Percentiles rank a stretch among this genome's conserved stretches.
phyloP scores from a whole-genome alignment of 2,329 filamentous ascomycete genomes.

The Pseudocercospora ulei region DNA sequence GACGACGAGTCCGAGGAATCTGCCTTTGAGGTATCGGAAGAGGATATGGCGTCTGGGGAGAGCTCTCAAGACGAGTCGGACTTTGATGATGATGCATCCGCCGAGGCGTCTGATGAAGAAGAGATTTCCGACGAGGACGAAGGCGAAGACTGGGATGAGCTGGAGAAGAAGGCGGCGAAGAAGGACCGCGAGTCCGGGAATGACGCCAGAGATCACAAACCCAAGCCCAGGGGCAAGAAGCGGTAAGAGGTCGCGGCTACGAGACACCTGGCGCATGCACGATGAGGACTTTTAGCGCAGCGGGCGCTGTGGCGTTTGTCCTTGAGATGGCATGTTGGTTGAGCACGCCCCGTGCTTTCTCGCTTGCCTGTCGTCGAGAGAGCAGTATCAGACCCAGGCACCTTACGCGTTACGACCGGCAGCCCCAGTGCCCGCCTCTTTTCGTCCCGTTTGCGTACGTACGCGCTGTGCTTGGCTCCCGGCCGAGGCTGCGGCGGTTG shows the following conservation, averaged over 20 bases:
- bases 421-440: too few relatives aligned
- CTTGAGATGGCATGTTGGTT: too few relatives aligned
- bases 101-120: conserved; percentile 72
- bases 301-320: conserved; percentile 4
- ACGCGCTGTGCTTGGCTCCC: too few relatives aligned
- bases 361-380: too few relatives aligned
- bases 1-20: conserved; percentile 76
- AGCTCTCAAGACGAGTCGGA: conserved; percentile 82
- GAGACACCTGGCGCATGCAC: too few relatives aligned
- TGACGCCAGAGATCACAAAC: conserved; percentile 51
- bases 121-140: conserved; percentile 51
- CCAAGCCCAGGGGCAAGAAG: conserved; percentile 45
- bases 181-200: conserved; percentile 50
- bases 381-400: too few relatives aligned
- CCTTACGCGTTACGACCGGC: too few relatives aligned
- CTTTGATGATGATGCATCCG: conserved; percentile 80
- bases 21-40: conserved; percentile 82
- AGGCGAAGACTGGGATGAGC: conserved; percentile 82
- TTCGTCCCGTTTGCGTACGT: too few relatives aligned
- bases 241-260: conserved; percentile 18
- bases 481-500: too few relatives aligned
- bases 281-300: too few relatives aligned
- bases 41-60: conserved; percentile 67
- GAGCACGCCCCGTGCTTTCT: too few relatives aligned
- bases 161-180: conserved; percentile 72